These are phyloP conservation scores for Penicillium psychrosexuale DNA, from an alignment of 2,329 filamentous ascomycete genomes.

Conservation along the genomic window DNA sequence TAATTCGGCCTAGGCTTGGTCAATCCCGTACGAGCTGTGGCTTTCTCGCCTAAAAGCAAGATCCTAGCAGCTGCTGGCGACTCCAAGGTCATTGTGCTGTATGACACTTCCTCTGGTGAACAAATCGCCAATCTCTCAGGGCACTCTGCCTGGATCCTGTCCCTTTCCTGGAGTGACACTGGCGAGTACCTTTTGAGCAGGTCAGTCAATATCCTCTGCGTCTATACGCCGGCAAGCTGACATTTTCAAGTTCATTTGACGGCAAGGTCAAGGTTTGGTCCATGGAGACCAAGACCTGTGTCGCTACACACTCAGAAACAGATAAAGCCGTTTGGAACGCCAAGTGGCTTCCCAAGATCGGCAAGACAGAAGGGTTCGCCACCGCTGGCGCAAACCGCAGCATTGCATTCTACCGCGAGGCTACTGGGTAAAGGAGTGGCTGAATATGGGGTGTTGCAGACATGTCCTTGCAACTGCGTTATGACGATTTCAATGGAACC, in stretches of 20 bases:
- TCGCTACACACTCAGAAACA: conserved; percentile 89
- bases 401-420: conserved; percentile 80
- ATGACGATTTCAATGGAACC: conserved; percentile 16
- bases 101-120: conserved; percentile 88
- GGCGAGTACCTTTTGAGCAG: conserved; percentile 89
- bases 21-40: conserved; percentile 78
- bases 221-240: conserved; percentile 9
- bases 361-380: conserved; percentile 65
- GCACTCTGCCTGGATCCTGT: conserved; percentile 83
- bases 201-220: conserved; percentile 36
- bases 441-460: background rate
- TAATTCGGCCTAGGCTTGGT: conserved; percentile 63
- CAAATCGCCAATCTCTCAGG: conserved; percentile 81
- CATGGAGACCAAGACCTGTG: conserved; percentile 75
- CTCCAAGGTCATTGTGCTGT: conserved; percentile 81
- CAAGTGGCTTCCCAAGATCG: conserved; percentile 73
- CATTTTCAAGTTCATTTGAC: conserved; percentile 66
- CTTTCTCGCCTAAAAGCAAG: conserved; percentile 82
- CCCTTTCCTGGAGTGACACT: conserved; percentile 87
- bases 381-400: conserved; percentile 73
- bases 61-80: conserved; percentile 89
- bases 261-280: conserved; percentile 97
- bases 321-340: conserved; percentile 81
- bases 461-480: background rate
- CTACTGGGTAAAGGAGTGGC: conserved; percentile 54